phyloP scores from a whole-genome alignment of 2,329 filamentous ascomycete genomes.

The Anthostomella pinea region DNA sequence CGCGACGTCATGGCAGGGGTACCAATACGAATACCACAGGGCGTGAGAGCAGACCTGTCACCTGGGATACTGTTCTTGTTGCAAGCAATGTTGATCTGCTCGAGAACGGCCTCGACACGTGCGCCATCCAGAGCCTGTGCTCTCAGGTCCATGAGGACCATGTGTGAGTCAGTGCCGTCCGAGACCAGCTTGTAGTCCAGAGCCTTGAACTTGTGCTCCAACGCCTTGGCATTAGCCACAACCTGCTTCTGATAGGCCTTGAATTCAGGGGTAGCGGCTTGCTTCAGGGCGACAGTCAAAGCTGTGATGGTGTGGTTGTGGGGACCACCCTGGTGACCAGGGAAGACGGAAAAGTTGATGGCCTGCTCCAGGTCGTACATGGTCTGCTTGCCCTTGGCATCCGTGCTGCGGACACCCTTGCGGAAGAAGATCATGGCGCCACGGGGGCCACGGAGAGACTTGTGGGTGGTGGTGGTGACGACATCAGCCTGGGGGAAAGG shows the following conservation, averaged over 20 bases:
- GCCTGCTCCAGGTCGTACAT: slow-evolving; percentile 91
- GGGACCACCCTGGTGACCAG: slow-evolving; percentile 95
- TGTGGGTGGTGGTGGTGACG: slow-evolving; percentile 98
- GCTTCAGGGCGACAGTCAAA: slow-evolving; percentile 89
- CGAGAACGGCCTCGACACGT: slow-evolving; percentile 90
- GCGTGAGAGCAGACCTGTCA: slow-evolving; percentile 94
- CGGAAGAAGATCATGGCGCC: slow-evolving; percentile 99
- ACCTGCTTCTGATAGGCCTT: slow-evolving; percentile 92
- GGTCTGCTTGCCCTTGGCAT: slow-evolving; percentile 87
- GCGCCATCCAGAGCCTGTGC: slow-evolving; percentile 85
- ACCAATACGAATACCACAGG: slow-evolving; percentile 91
- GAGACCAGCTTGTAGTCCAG: slow-evolving; percentile 93
- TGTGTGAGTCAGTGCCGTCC: slow-evolving; percentile 95
- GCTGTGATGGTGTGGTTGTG: slow-evolving; percentile 99
- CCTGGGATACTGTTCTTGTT: slow-evolving; percentile 99
- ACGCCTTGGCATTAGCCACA: slow-evolving; percentile 86
- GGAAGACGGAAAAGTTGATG: slow-evolving; percentile 99
- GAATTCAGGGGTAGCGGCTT: slow-evolving; percentile 88
- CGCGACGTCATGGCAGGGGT: slow-evolving; percentile 96
- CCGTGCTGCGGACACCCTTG: slow-evolving; percentile 87
- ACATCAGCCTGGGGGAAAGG: slow-evolving; percentile 93
- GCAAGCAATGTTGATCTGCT: slow-evolving; percentile 98
- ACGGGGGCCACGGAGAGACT: slow-evolving; percentile 94
- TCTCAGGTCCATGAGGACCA: slow-evolving; percentile 93
- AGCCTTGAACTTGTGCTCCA: slow-evolving; percentile 79